Base-by-base conservation (phyloP, 805 yeast genomes). In the Ogataea paradorogensis region DNA sequence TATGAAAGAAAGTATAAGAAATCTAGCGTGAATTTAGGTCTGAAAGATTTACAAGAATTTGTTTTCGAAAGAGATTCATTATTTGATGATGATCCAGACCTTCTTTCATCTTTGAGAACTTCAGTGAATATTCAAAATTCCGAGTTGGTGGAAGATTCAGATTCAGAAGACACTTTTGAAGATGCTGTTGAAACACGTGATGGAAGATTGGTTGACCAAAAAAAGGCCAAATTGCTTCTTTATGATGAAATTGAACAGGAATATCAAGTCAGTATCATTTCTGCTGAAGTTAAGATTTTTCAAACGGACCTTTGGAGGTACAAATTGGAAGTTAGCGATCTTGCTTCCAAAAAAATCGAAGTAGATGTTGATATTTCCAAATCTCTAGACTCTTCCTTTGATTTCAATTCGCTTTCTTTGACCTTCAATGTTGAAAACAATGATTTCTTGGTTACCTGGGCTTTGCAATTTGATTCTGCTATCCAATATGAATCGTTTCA, bases 1-100 rank as follows among this genome's bases (percentile, higher is more conserved):
- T 91, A 76, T 56, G 95, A 88, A 58, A 73, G 80, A 48, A 85
- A 83, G 55, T 85, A 82, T 58, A 76, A 72, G 47, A 73, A 65
- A 46, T 65, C 80, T 4, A 70, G 82, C 7, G 55, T 60, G 1
- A 66, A 66, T 10, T 74, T 73, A 5, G 55, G 72, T 1, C 62
- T 63, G 9, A 61, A 59, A 5, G 80, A 80, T 28, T 65, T 87
- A 35, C 61, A 70, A 26, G 84, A 83, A 50, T 84, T 86, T 50
- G 70, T 74, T 5, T 60, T 63, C 45, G 74, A 68, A 14, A 40
- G 52, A 33, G 57, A 56, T 5, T 46, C 53, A 3, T 34, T 50
- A n/a, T 48, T 47, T 23, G 52, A 46, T 6, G 61, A 50, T 15
- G 49, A 47, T 9, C 37, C 50, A 3, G 46, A 42, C n/a, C 31